Conservation (phyloP, 1,139 yeast genomes). For the Protomyces inundatus region DNA sequence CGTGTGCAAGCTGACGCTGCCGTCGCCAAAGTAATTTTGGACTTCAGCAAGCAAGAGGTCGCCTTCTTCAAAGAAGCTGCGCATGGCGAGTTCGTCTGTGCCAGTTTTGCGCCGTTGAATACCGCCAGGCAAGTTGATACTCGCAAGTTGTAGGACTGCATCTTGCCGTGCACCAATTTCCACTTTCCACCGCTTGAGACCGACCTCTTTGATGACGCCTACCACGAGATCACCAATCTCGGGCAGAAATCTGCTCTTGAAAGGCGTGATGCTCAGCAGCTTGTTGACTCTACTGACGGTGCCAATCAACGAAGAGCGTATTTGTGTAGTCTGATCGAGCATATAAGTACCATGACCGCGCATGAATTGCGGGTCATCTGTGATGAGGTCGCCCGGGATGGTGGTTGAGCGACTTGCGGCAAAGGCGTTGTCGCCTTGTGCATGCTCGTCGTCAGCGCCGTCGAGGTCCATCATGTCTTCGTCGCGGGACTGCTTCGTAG, state of each 20-base stretch:
- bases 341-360: conserved; percentile 96
- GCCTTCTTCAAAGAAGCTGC: conserved; percentile 91
- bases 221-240: conserved; percentile 96
- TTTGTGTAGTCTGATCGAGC: conserved; percentile 48
- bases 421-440: not conserved
- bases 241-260: conserved; percentile 65
- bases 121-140: conserved; percentile 97
- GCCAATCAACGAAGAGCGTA: conserved; percentile 92
- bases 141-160: conserved; percentile 86
- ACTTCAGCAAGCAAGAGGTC: conserved; percentile 90
- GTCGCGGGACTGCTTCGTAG: conserved; percentile 37
- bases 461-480: conserved; percentile 45
- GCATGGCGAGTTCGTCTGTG: conserved; percentile 93
- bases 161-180: conserved; percentile 92
- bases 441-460: conserved; percentile 14
- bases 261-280: conserved; percentile 75
- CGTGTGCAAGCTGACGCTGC: conserved; percentile 90
- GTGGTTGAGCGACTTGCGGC: conserved; percentile 44
- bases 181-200: conserved; percentile 91
- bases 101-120: conserved; percentile 89
- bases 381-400: conserved; percentile 95
- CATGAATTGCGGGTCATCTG: conserved; percentile 97
- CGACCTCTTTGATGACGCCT: conserved; percentile 92
- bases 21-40: conserved; percentile 81
- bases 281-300: conserved; percentile 79